Evolutionary conservation across 2,329 filamentous ascomycete genomes (phyloP), one percentile per base, ranked within the genome.

Genomic region (Hypoxylon sp.): DNA sequence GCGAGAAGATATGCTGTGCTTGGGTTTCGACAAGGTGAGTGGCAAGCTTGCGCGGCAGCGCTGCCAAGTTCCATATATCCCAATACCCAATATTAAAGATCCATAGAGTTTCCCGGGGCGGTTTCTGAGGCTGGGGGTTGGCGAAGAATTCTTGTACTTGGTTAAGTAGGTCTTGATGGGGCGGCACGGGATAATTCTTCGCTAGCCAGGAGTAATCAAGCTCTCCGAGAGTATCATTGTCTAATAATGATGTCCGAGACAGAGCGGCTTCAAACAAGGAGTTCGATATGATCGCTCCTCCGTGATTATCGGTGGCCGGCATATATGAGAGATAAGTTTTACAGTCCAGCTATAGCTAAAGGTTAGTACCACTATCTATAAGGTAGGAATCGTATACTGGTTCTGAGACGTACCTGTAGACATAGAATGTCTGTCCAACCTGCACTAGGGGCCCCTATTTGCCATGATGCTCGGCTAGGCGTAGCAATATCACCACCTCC

Each of bases 241-340:
- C 70, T n/a, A 78, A 72, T 2, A 61, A 44, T 40, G 51, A 64
- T 25, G 80, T 77, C 20, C 77, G 75, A 11, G 81, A 74, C 7
- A 85, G 72, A 2, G 81, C 84, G 1, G 79, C 77, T 0, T 85
- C 88, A 57, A 90, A 91, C 5, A 86, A 76, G 33, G 79, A 71
- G 69, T 85, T 94, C 68, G 83, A 85, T 1, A 79, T 91, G 33
- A 87, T 82, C 53, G 87, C 82, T 22, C 77, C 88, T 61, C 89
- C 87, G 0, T 82, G 89, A n/a, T 80, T 85, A 53, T 78, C 75
- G 10, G 72, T 71, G 2, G 70, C 59, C 2, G 85, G 85, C 1
- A 86, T 77, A 59, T 85, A 81, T 1, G 85, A 86, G 20, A 84
- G 70, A 55, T 86, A 79, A 1, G 78, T 80, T 14, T 79, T 78